These are phyloP conservation scores for Sergeia podlipaevii DNA, from an alignment of 208 protist genomes.

Conservation along the genomic window DNA sequence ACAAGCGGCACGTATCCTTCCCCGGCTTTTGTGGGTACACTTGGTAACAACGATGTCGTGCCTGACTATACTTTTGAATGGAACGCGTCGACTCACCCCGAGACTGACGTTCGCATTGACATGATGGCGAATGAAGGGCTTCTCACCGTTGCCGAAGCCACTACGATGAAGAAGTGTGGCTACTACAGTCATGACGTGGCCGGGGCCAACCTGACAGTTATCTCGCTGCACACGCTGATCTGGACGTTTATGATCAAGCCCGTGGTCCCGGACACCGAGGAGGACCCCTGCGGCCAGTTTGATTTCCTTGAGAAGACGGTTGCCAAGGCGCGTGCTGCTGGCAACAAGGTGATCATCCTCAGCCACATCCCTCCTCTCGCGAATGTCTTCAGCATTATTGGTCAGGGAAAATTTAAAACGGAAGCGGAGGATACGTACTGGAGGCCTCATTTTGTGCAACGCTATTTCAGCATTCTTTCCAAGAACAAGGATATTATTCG, in stretches of 20 bases:
- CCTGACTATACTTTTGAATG: slow-evolving; percentile 65
- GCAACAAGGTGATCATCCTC: slow-evolving; percentile 66
- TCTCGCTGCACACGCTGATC: slow-evolving; percentile 73
- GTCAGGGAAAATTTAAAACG: slow-evolving; percentile 19
- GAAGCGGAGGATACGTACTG: slow-evolving; percentile 53
- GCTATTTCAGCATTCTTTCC: slow-evolving; percentile 46
- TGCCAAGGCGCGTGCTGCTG: slow-evolving; percentile 16
- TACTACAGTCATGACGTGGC: slow-evolving; percentile 50
- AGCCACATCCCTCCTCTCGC: slow-evolving; percentile 70
- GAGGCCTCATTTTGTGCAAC: slow-evolving; percentile 45
- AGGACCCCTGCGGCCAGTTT: slow-evolving; percentile 76
- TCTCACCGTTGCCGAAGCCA: slow-evolving; percentile 29
- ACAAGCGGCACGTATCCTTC: slow-evolving; percentile 14
- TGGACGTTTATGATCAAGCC: slow-evolving; percentile 46
- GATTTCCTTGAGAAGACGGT: slow-evolving; percentile 48
- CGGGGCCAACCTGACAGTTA: slow-evolving; percentile 23
- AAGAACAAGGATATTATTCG: slow-evolving; percentile 34
- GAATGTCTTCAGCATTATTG: slow-evolving; percentile 40
- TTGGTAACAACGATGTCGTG: slow-evolving; percentile 83
- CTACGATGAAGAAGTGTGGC: slow-evolving; percentile 40
- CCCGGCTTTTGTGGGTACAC: slow-evolving; percentile 19
- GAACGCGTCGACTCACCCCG: slow-evolving; percentile 10
- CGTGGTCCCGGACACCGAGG: slow-evolving; percentile 22
- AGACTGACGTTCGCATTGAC: slow-evolving; percentile 19
- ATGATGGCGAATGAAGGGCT: slow-evolving; percentile 22